phyloP scores from a whole-genome alignment of 192 early-diverging fungal species.

The Helicostylum pulchrum region DNA sequence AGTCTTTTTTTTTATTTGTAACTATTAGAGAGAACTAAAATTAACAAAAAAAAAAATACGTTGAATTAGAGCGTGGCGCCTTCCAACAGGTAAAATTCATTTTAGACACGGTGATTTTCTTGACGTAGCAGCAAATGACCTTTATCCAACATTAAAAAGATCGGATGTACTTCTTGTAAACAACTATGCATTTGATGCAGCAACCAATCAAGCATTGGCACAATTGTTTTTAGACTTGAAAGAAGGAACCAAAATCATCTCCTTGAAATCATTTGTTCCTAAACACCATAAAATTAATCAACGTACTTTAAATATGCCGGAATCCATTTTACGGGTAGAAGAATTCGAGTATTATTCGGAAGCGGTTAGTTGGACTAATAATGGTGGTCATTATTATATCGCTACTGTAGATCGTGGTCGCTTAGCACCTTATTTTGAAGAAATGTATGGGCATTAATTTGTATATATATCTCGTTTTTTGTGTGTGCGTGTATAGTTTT shows the following conservation, averaged over 20 bases:
- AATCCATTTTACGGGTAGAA: constrained; percentile 66
- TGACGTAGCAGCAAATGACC: constrained; percentile 52
- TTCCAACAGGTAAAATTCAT: constrained; percentile 58
- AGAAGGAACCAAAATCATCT: constrained; percentile 80
- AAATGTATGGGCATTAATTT: constrained; percentile 17
- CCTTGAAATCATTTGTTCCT: constrained; percentile 82
- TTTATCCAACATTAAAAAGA: constrained; percentile 63
- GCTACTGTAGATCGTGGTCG: constrained; percentile 71
- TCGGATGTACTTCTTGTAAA: constrained; percentile 96
- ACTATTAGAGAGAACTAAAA: too few species aligned
- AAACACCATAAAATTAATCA: constrained; percentile 73
- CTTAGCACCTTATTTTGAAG: constrained; percentile 42
- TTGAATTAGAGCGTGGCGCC: constrained; percentile 48
- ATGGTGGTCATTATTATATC: constrained; percentile 76
- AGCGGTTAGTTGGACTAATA: constrained; percentile 75
- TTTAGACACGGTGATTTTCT: constrained; percentile 86
- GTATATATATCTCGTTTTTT: neutral
- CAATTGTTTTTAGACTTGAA: constrained; percentile 90
- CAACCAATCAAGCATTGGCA: constrained; percentile 78
- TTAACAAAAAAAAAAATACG: too few species aligned
- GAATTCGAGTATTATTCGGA: constrained; percentile 67
- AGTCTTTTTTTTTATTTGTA: constrained; percentile 6
- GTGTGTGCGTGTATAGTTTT: constrained; percentile 3
- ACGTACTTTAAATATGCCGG: constrained; percentile 65
- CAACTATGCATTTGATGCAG: constrained; percentile 90